phyloP scores from a whole-genome alignment of 176 grass and related monocot genomes.

The Carex littledalei region DNA sequence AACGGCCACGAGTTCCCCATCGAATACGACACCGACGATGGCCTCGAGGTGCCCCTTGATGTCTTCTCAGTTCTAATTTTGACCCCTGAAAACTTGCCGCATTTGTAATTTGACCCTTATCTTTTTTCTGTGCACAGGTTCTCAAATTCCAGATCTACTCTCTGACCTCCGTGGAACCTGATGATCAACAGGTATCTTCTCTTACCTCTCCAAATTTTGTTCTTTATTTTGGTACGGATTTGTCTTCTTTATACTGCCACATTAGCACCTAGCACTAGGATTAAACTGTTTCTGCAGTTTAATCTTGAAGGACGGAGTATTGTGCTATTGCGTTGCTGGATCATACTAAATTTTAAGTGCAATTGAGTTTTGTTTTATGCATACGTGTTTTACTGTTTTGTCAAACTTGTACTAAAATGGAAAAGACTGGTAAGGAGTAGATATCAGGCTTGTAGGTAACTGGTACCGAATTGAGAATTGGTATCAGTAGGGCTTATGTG shows the following conservation, averaged over 20 bases:
- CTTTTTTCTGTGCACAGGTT: constrained; percentile 4
- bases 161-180: constrained; percentile 71
- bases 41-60: constrained; percentile 42
- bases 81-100: background rate
- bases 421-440: no score
- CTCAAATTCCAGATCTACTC: constrained; percentile 80
- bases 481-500: no score
- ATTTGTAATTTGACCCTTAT: background rate
- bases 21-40: constrained; percentile 70
- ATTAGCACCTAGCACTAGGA: background rate
- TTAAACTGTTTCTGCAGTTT: background rate
- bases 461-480: no score
- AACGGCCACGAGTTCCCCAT: constrained; percentile 33
- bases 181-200: constrained; percentile 61
- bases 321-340: background rate
- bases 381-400: no score
- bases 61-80: background rate
- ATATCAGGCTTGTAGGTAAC: no score
- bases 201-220: background rate
- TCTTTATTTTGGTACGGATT: background rate
- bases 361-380: background rate
- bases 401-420: no score
- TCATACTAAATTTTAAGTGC: background rate
- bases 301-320: background rate
- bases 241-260: background rate